Base-by-base conservation (phyloP, 2,329 filamentous ascomycete species). In the Teratosphaeria pseudoeucalypti region DNA sequence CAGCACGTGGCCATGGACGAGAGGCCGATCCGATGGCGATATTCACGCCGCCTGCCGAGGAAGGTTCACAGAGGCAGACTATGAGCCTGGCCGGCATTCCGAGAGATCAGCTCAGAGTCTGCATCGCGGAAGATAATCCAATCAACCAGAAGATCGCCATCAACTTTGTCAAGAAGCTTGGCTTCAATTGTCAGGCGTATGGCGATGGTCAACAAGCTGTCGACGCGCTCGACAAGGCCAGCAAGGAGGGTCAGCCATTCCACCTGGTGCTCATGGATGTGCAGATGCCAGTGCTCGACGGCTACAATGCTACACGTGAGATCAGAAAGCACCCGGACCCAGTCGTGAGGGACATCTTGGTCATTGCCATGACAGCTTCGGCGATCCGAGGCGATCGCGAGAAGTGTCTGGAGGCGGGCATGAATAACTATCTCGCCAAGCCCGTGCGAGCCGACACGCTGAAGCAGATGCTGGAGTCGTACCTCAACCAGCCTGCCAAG, bases 341-440 rank as follows among this genome's bases (percentile, higher is more conserved):
- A 39, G 82, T 83, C 7, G 90, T 97, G 11, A 82, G 89, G 57
- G 86, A 89, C 64, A 84, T 95, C 1, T 79, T 96, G n/a, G 89
- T 97, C 55, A 96, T 97, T 67, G 92, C 92, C 58, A 96, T 97
- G 92, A 97, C 92, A 0, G 92, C 92, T 1, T 92, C 87, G 29
- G 92, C 92, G 2, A 97, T 97, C 62, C 89, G 94, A 71, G 92
- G 92, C 19, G 92, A 97, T 71, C 82, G 92, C 55, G 92, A 97
- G 72, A 96, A 95, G 75, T 96, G 92, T 67, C 78, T 96, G n/a
- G 90, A 91, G 56, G 90, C 90, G 1, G 92, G 92, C 53, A 97
- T 97, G 92, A 96, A 96, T 73, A 94, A 96, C 69, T 97, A 96
- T 68, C 82, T 96, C 1, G 91, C 92, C 16, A 97, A 97, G 72